A percentile compares a stretch with the other conserved stretches of the same genome.
Conservation (phyloP, 345 rosid species). For the rapeseed (Brassica napus) region DNA sequence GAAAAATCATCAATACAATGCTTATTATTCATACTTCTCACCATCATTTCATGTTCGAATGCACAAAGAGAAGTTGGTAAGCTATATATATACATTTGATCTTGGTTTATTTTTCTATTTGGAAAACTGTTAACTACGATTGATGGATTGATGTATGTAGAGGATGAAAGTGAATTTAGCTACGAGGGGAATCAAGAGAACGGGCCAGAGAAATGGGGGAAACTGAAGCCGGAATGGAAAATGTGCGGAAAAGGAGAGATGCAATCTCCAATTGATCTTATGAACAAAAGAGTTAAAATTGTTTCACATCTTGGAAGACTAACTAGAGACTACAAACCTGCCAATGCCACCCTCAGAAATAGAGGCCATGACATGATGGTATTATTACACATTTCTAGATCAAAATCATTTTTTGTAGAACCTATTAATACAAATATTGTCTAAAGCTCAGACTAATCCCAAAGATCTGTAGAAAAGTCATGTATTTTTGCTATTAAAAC, state of each 20-base stretch:
- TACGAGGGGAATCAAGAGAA: conserved; percentile 39
- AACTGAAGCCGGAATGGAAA: conserved; percentile 59
- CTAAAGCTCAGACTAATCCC: neutral
- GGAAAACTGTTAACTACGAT: neutral
- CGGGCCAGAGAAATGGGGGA: conserved; percentile 80
- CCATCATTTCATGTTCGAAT: conserved; percentile 13
- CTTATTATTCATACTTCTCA: conserved; percentile 23
- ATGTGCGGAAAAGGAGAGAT: conserved; percentile 62
- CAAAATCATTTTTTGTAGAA: neutral
- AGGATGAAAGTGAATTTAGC: conserved; percentile 68
- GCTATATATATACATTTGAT: neutral
- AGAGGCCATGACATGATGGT: conserved; percentile 95
- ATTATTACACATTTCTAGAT: neutral
- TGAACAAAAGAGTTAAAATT: conserved; percentile 49
- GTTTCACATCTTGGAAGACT: conserved; percentile 59
- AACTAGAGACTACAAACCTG: conserved; percentile 51
- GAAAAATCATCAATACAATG: conserved; percentile 13
- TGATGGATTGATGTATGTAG: conserved; percentile 38
- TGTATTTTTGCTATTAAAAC: neutral
- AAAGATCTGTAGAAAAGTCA: neutral
- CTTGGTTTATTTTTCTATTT: neutral
- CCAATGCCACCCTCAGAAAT: conserved; percentile 62
- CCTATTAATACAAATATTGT: neutral
- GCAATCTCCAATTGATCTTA: conserved; percentile 86
- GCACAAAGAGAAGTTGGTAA: conserved; percentile 41